Evolutionary conservation across 345 rosid species (phyloP).

Genomic region (Erodium maritimum): DNA sequence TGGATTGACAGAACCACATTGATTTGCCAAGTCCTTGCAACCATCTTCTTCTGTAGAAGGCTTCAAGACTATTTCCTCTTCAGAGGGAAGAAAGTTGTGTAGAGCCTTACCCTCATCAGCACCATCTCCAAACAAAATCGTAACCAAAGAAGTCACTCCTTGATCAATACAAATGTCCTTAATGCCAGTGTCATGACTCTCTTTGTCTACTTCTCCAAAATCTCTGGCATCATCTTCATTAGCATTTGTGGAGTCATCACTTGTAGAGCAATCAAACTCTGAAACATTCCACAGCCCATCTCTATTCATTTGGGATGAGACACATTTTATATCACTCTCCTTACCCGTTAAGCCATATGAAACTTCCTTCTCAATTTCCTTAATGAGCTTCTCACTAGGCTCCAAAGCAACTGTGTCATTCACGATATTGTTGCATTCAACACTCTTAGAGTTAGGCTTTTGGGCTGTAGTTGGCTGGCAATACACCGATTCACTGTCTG

Average conservation of each 20-base stretch:
- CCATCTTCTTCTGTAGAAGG: too few species aligned
- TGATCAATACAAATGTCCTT: slow-evolving; percentile 81
- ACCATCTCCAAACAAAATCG: slow-evolving; percentile 27
- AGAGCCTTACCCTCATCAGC: too few species aligned
- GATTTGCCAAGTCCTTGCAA: too few species aligned
- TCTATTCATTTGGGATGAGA: slow-evolving; percentile 8
- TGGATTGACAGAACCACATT: too few species aligned
- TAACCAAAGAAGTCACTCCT: slow-evolving; percentile 44
- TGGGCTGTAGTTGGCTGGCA: slow-evolving; percentile 22
- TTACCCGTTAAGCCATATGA: slow-evolving; percentile 12
- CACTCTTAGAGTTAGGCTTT: slow-evolving; percentile 22
- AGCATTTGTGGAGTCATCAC: slow-evolving; percentile 8
- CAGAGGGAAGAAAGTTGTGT: too few species aligned
- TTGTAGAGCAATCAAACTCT: slow-evolving; percentile 13
- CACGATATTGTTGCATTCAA: slow-evolving; percentile 14
- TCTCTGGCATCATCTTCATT: slow-evolving; percentile 14
- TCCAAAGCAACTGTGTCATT: slow-evolving; percentile 7
- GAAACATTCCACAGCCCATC: slow-evolving; percentile 17
- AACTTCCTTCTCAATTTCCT: slow-evolving; percentile 15
- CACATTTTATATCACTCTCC: slow-evolving; percentile 14
- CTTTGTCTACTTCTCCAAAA: slow-evolving; percentile 24
- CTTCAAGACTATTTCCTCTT: slow-evolving; percentile 8
- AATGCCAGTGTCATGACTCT: slow-evolving; percentile 36
- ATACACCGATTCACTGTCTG: slow-evolving; percentile 44
- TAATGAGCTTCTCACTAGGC: slow-evolving; percentile 17